phyloP scores from a whole-genome alignment of 768 basidiomycete genomes.

The Baorangia bicolor region DNA sequence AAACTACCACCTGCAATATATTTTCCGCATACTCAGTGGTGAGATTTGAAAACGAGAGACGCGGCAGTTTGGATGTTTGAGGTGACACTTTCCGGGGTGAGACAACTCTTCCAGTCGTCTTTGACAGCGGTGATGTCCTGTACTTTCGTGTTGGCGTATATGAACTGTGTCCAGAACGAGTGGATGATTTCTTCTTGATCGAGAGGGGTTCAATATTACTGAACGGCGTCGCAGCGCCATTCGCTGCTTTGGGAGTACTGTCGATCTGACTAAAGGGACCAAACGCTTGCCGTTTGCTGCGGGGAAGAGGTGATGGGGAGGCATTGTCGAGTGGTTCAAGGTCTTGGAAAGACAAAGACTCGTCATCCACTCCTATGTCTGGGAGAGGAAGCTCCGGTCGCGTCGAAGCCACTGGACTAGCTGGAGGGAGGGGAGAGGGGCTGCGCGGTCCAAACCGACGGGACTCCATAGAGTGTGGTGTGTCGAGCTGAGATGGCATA shows the following conservation, averaged over 20 bases:
- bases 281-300: constrained; percentile 71
- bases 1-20: constrained; percentile 47
- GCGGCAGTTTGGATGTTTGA: constrained; percentile 41
- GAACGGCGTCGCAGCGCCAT: constrained; percentile 34
- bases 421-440: constrained; percentile 65
- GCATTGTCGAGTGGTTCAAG: constrained; percentile 28
- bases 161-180: constrained; percentile 43
- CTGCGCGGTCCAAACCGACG: constrained; percentile 74
- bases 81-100: constrained; percentile 58
- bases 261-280: constrained; percentile 53
- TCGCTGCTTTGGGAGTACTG: constrained; percentile 47
- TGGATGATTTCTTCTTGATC: constrained; percentile 81
- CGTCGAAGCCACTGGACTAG: constrained; percentile 34
- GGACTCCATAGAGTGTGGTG: constrained; percentile 52
- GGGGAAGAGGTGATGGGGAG: constrained; percentile 54
- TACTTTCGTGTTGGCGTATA: constrained; percentile 37
- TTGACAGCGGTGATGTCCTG: constrained; percentile 55
- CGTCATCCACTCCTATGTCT: constrained; percentile 47
- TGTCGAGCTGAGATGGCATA: constrained; percentile 41
- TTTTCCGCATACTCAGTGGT: constrained; percentile 42
- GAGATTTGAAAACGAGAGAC: constrained; percentile 23
- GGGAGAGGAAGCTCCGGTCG: constrained; percentile 39
- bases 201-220: constrained; percentile 70
- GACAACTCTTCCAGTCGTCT: constrained; percentile 40
- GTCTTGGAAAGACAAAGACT: constrained; percentile 32